Conservation (phyloP, 2,329 filamentous ascomycete species). For the Pseudocercospora fuligena region DNA sequence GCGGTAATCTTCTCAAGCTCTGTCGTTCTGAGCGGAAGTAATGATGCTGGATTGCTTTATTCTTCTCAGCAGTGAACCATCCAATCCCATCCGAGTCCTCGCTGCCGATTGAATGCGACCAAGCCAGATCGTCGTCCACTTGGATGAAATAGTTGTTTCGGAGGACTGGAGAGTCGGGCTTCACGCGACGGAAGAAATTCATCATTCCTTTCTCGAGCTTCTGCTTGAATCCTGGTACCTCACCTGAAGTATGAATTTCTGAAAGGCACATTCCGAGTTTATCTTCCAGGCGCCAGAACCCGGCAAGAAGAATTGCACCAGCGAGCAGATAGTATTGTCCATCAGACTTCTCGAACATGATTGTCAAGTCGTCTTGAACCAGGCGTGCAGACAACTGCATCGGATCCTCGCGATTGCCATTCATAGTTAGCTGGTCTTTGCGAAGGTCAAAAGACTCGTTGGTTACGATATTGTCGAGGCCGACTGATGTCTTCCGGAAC, state of each 20-base stretch:
- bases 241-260: conserved; percentile 77
- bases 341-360: conserved; percentile 78
- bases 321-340: conserved; percentile 82
- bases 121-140: conserved; percentile 76
- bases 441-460: conserved; percentile 73
- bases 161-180: conserved; percentile 68
- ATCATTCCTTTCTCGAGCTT: conserved; percentile 79
- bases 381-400: conserved; percentile 76
- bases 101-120: conserved; percentile 75
- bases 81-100: conserved; percentile 68
- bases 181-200: conserved; percentile 76
- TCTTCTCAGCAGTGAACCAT: conserved; percentile 78
- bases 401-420: conserved; percentile 66
- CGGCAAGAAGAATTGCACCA: conserved; percentile 74
- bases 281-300: conserved; percentile 82
- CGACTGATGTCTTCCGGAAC: conserved; percentile 66
- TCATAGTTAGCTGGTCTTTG: conserved; percentile 59
- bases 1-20: conserved; percentile 63
- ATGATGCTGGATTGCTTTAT: conserved; percentile 73
- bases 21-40: conserved; percentile 79
- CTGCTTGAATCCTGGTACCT: conserved; percentile 73
- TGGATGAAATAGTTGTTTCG: conserved; percentile 89
- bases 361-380: conserved; percentile 79
- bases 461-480: conserved; percentile 73
- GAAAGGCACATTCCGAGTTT: conserved; percentile 80